phyloP scores from a whole-genome alignment of 2,329 filamentous ascomycete genomes.

The Penicillium sp. region DNA sequence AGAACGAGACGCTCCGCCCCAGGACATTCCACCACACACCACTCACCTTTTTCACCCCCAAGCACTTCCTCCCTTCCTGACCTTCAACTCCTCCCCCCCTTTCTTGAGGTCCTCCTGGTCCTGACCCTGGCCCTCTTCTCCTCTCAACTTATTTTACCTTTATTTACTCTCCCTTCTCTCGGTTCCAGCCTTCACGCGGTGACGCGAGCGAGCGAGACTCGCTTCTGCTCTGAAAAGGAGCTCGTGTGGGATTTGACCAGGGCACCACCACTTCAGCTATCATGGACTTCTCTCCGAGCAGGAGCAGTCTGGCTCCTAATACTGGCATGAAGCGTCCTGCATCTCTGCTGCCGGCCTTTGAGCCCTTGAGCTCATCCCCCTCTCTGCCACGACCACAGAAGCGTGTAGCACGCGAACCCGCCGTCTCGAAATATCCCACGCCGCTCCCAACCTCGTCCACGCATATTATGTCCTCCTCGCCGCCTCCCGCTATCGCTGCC shows the following conservation, averaged over 20 bases:
- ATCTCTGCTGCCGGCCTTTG: slow-evolving; percentile 54
- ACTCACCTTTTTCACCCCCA: slow-evolving; percentile 31
- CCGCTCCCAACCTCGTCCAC: slow-evolving; percentile 93
- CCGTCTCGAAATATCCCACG: slow-evolving; percentile 76
- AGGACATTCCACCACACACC: slow-evolving; percentile 40
- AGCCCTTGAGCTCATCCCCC: slow-evolving; percentile 54
- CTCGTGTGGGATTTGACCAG: slow-evolving; percentile 13
- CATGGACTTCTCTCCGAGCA: slow-evolving; percentile 49
- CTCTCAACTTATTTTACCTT: slow-evolving; percentile 6
- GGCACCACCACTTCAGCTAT: slow-evolving; percentile 11
- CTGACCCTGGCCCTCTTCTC: slow-evolving; percentile 7
- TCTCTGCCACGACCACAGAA: slow-evolving; percentile 53
- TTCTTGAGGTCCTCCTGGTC: slow-evolving; percentile 3
- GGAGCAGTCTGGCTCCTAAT: slow-evolving; percentile 37
- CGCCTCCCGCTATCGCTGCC: slow-evolving; percentile 65
- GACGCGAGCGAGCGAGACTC: slow-evolving; percentile 34
- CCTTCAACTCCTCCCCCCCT: slow-evolving; percentile 29
- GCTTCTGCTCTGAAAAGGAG: slow-evolving; percentile 19
- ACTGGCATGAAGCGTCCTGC: slow-evolving; percentile 53
- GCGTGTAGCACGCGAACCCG: slow-evolving; percentile 50
- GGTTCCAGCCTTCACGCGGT: slow-evolving; percentile 19
- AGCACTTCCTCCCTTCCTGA: slow-evolving; percentile 27
- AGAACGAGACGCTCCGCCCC: slow-evolving; percentile 40
- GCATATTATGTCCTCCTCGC: slow-evolving; percentile 85
- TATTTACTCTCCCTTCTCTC: slow-evolving; percentile 21